These are phyloP conservation scores for Trichoderma pleuroti DNA, from an alignment of 2,329 filamentous ascomycete species.

Conservation along the genomic window DNA sequence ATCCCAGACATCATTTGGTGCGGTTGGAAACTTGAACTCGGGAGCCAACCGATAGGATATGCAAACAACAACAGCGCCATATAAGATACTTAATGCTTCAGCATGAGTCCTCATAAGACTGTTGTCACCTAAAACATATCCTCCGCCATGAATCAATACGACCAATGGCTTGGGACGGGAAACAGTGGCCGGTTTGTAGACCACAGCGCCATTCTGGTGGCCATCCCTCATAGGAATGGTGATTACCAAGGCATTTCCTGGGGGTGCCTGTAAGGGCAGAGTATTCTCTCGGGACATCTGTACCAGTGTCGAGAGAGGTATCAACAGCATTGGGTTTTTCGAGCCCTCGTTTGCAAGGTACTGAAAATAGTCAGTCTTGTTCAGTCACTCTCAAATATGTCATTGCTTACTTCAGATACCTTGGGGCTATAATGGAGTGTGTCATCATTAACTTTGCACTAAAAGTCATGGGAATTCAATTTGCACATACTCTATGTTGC, in stretches of 20 bases:
- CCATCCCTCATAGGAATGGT: background rate
- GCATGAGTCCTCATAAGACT: background rate
- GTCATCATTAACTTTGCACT: background rate
- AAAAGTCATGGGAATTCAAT: background rate
- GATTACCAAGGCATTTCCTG: background rate
- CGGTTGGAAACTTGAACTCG: background rate
- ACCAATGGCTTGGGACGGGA: background rate
- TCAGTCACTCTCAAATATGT: background rate
- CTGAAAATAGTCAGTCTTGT: background rate
- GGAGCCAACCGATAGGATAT: background rate
- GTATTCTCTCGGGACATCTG: background rate
- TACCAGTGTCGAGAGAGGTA: background rate
- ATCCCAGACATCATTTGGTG: background rate
- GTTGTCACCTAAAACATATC: background rate
- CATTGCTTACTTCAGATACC: background rate
- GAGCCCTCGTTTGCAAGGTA: background rate
- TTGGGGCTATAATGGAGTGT: background rate
- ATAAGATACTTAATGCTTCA: background rate
- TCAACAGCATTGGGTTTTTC: background rate
- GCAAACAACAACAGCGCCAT: background rate
- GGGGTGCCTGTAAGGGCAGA: background rate
- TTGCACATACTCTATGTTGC: background rate
- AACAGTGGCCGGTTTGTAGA: background rate
- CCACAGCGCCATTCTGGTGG: background rate
- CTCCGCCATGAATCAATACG: background rate